Conservation (phyloP, 2,329 filamentous ascomycete genomes). For the Sporothrix schenckii region DNA sequence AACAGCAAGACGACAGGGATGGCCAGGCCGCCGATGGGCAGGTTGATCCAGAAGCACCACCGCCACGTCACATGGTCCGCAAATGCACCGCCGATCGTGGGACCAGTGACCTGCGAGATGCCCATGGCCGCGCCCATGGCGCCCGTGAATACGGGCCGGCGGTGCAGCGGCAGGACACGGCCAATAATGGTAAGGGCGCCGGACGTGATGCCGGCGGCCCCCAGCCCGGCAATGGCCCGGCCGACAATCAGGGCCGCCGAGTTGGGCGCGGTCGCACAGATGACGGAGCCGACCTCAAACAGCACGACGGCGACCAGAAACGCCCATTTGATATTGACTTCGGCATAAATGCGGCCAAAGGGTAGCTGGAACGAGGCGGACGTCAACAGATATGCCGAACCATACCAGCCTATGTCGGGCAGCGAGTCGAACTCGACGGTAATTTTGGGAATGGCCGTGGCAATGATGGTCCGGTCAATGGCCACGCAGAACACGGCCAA, state of each 20-base stretch:
- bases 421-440: constrained; percentile 48
- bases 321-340: constrained; percentile 31
- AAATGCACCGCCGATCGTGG: constrained; percentile 32
- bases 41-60: constrained; percentile 36
- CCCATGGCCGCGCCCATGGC: constrained; percentile 27
- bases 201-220: constrained; percentile 3
- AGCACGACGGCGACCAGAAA: constrained; percentile 38
- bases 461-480: constrained; percentile 43
- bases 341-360: constrained; percentile 33
- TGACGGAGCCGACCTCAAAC: constrained; percentile 4
- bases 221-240: background rate
- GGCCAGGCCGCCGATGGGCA: constrained; percentile 33
- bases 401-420: constrained; percentile 36
- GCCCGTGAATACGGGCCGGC: constrained; percentile 31
- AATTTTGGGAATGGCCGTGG: constrained; percentile 49
- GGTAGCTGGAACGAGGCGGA: constrained; percentile 32
- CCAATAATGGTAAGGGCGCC: background rate
- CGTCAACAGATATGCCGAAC: constrained; percentile 40
- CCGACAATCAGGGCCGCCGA: constrained; percentile 13
- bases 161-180: constrained; percentile 29
- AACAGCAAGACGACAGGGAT: constrained; percentile 39
- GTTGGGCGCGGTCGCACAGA: constrained; percentile 12
- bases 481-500: constrained; percentile 26
- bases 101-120: constrained; percentile 30
- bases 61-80: constrained; percentile 32